phyloP scores from a whole-genome alignment of 1,284 basidiomycete species.

The Stygiomarasmius scandens region DNA sequence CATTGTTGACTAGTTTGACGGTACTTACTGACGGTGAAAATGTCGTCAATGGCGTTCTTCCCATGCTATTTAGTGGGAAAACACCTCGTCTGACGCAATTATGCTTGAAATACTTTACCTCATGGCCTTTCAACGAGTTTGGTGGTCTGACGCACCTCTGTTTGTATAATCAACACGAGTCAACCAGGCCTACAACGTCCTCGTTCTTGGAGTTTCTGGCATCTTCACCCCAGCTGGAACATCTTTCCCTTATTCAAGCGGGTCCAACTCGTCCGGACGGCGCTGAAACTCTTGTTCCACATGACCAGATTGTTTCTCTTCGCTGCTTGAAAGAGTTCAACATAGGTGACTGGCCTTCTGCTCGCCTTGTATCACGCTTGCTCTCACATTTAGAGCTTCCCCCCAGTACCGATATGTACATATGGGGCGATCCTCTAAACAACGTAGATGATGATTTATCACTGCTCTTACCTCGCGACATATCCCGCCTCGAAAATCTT shows the following conservation, averaged over 20 bases:
- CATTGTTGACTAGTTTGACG: constrained; percentile 15
- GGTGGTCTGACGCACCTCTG: constrained; percentile 15
- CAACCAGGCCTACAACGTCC: constrained; percentile 11
- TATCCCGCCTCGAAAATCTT: not conserved
- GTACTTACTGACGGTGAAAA: constrained; percentile 15
- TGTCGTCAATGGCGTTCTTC: constrained; percentile 10
- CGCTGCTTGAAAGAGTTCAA: constrained; percentile 7
- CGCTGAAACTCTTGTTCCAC: constrained; percentile 7
- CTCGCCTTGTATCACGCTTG: constrained; percentile 6
- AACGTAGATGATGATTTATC: constrained; percentile 4
- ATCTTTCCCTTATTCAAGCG: constrained; percentile 16
- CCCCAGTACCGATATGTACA: constrained; percentile 7
- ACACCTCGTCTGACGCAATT: constrained; percentile 15
- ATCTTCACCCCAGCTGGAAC: constrained; percentile 14
- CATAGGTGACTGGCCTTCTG: constrained; percentile 14
- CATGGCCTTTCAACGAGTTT: constrained; percentile 19
- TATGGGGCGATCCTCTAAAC: constrained; percentile 12
- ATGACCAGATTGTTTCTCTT: constrained; percentile 2
- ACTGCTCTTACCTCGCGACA: constrained; percentile 3
- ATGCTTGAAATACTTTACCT: constrained; percentile 17
- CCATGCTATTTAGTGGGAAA: constrained; percentile 15
- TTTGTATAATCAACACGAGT: constrained; percentile 15
- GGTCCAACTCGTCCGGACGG: constrained; percentile 13
- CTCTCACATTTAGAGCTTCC: constrained; percentile 13
- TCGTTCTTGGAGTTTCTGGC: constrained; percentile 19